Base-by-base conservation (phyloP, 2,329 filamentous ascomycete genomes). In the Fusarium irregulare region DNA sequence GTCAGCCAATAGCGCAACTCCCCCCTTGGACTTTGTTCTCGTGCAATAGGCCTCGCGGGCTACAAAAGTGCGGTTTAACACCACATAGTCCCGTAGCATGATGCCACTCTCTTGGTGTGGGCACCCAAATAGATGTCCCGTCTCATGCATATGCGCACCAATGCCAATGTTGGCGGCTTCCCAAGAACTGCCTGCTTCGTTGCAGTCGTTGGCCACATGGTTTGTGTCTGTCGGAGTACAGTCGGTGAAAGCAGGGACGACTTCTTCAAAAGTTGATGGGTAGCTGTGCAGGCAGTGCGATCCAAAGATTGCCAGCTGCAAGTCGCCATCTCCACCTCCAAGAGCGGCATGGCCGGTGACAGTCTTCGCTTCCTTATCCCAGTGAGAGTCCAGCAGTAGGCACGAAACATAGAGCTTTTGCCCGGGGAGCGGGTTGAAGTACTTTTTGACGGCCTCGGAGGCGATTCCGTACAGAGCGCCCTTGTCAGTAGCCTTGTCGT, bases 131-230 rank as follows among this genome's bases (percentile, higher is more conserved):
- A 97, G 80, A 80, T 97, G 95, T 6, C 95, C 95, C 1, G 92
- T 92, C 80, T 98, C 94, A 79, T 97, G 95, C 49, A 98, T 80
- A 79, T 98, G 95, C 12, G 93, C 94, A 10, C 95, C 95, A 70
- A 98, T 97, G 30, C 94, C 94, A 65, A 97, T 92, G 73, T 95
- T 97, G 27, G 93, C 94, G n/a, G 94, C 90, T 78, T 98, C 95
- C 95, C 95, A 98, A 48, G 90, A 96, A 77, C 93, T 97, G 25
- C 94, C 94, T 9, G 91, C 91, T 71, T 97, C 93, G 73, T 92
- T 92, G 78, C 90, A 93, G 77, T 97, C 93, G 75, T 98, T 97
- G 18, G 92, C 92, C 40, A 97, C 89, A 73, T 88, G 87, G 41
- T 89, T 87, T 12, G 90, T 92, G 77, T 98, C 93, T 1, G 94